Percentiles rank a stretch among this genome's conserved stretches.
Conservation (phyloP, 2,329 filamentous ascomycete genomes). For the Calonectria henricotiae region DNA sequence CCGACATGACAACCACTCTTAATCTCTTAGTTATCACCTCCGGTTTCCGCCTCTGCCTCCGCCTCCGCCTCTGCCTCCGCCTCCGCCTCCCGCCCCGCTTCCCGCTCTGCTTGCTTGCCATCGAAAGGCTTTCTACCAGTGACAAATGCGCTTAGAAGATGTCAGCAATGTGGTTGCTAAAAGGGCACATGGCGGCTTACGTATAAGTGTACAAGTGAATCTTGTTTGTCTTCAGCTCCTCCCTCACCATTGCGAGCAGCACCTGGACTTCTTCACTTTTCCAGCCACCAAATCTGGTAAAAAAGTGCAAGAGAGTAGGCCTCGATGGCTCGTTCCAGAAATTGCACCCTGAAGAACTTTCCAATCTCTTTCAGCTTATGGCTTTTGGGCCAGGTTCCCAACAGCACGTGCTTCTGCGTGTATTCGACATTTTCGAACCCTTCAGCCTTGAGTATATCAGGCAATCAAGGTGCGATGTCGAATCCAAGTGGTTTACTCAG, state of each 20-base stretch:
- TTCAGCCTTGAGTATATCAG: conserved; percentile 40
- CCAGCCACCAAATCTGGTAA: conserved; percentile 48
- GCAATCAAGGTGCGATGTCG: conserved; percentile 44
- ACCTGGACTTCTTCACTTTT: conserved; percentile 48
- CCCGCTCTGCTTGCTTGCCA: background rate
- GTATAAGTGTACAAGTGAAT: conserved; percentile 50
- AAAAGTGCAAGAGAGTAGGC: conserved; percentile 49
- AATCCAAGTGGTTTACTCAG: conserved; percentile 45
- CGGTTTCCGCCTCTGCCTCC: background rate
- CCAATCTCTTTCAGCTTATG: conserved; percentile 57
- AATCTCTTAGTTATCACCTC: background rate
- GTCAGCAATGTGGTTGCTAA: background rate
- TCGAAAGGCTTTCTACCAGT: conserved; percentile 19
- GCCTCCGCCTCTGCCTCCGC: background rate
- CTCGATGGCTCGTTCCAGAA: conserved; percentile 45
- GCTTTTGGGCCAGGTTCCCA: conserved; percentile 62
- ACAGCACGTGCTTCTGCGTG: conserved; percentile 56
- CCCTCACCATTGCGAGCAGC: conserved; percentile 47
- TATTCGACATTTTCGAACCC: conserved; percentile 55
- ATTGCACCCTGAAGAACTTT: conserved; percentile 46
- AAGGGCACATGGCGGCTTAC: conserved; percentile 33
- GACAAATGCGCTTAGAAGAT: conserved; percentile 7
- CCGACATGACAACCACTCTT: too few relatives aligned
- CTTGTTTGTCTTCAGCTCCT: conserved; percentile 49
- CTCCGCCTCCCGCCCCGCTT: background rate